Percentiles rank a stretch among this genome's conserved stretches.
These are phyloP conservation scores for Saccharomyces eubayanus DNA, from an alignment of 805 yeast genomes.

Conservation along the genomic window DNA sequence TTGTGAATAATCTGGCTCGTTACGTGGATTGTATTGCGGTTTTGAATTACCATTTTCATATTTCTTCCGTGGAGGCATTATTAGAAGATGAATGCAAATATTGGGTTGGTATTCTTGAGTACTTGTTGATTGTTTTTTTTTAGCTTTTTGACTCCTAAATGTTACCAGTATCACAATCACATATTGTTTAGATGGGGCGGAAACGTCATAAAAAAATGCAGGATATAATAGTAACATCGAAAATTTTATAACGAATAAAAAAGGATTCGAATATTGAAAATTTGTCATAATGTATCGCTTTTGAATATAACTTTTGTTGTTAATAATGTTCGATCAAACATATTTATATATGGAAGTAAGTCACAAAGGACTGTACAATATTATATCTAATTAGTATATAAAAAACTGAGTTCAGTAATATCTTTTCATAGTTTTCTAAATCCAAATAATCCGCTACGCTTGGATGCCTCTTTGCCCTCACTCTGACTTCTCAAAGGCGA, in stretches of 20 bases:
- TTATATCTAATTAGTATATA: background rate
- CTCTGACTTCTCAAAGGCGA: background rate
- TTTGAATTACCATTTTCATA: background rate
- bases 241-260: no score
- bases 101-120: background rate
- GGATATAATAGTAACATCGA: background rate
- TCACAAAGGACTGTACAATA: background rate
- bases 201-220: background rate
- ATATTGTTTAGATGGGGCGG: background rate
- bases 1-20: background rate
- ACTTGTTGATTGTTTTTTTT: constrained; percentile 2
- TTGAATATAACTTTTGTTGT: background rate
- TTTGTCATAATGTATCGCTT: background rate
- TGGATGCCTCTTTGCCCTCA: background rate
- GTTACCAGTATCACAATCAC: no score
- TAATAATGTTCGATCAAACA: background rate
- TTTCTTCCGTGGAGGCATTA: background rate
- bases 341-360: background rate
- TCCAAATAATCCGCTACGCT: constrained; percentile 3
- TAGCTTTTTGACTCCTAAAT: background rate
- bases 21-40: background rate
- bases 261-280: no score
- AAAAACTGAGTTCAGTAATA: background rate
- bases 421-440: background rate
- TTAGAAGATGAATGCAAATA: background rate